Evolutionary conservation across 345 rosid species (phyloP), one percentile per base, ranked within the genome.

Genomic region (Geranium rotundifolium): DNA sequence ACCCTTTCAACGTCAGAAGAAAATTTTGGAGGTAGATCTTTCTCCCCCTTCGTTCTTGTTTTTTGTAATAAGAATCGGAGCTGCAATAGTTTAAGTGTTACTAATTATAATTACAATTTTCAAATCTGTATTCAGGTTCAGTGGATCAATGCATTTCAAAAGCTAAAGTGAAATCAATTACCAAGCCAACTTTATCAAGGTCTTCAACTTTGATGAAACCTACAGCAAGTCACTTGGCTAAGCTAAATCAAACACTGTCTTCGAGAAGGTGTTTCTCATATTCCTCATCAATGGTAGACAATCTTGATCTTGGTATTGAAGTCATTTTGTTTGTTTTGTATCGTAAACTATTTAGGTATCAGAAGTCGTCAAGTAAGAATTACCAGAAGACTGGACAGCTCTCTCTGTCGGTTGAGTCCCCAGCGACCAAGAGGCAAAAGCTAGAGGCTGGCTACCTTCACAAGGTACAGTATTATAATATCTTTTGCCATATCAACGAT

Each of bases 221-320:
- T 5, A 89, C 99, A 17, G 93, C 85, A 27, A 87, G 91, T 83
- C 82, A 81, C 55, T 77, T 92, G 77, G 91, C 99, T 61, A 89
- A 86, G 80, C 85, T 71, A 74, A 80, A 75, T 72, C 75, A 70
- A 54, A 61, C 70, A 61, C 74, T 62, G 50, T 63, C 80, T 68
- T 70, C 76, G 41, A 72, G 79, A 76, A 81, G 92, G 81, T 81
- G 18, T 29, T 49, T 23, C 16, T 37, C 55, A 61, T 66, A 49
- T 58, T 54, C 19, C 7, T 17, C 20, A 16, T 2, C 15, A 5
- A 29, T 54, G 17, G 59, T 65, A 46, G 14, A 3, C 52, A 46
- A 3, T 46, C 52, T 46, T 46, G 8, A 34, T 14, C 52, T 46
- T 46, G 12, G 46, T 12, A 46, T 12, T 46, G 14, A 46, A 2